These are phyloP conservation scores for Wickerhamiella azyma DNA, from an alignment of 805 yeast species.

Conservation along the genomic window DNA sequence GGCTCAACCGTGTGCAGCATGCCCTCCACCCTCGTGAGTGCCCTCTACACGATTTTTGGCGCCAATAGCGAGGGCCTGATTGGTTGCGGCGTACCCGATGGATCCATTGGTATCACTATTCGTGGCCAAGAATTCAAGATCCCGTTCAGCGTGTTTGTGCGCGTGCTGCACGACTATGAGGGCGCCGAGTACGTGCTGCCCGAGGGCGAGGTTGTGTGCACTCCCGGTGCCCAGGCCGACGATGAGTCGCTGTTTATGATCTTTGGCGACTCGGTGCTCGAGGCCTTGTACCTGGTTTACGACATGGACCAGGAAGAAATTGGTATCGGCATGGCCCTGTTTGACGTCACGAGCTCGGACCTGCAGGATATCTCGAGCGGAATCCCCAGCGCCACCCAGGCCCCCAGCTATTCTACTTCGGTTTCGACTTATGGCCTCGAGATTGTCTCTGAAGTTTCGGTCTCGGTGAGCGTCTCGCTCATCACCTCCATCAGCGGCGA, in stretches of 20 bases:
- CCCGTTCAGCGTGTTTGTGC: conserved; percentile 5
- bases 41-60: conserved; percentile 23
- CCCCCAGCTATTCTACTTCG: conserved; percentile 3
- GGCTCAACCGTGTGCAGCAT: conserved; percentile 11
- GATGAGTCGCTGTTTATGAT: conserved; percentile 6
- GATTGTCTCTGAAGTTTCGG: not conserved
- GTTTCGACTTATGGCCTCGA: not conserved
- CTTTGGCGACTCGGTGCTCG: conserved; percentile 48
- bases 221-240: conserved; percentile 1
- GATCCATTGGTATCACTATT: conserved; percentile 9
- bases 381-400: conserved; percentile 9
- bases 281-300: conserved; percentile 48
- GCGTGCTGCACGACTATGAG: not conserved
- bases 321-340: conserved; percentile 31
- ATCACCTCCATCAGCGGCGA: conserved; percentile 1
- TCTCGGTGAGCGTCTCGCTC: not conserved
- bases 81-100: conserved; percentile 9
- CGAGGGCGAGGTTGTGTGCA: conserved; percentile 1
- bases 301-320: conserved; percentile 43
- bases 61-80: conserved; percentile 26
- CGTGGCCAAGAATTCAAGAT: conserved; percentile 11
- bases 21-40: conserved; percentile 7
- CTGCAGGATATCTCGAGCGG: conserved; percentile 4
- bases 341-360: not conserved
- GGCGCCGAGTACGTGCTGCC: not conserved